phyloP scores from a whole-genome alignment of 495 filamentous ascomycete genomes.

The Paragyromitra xinjiangensis region DNA sequence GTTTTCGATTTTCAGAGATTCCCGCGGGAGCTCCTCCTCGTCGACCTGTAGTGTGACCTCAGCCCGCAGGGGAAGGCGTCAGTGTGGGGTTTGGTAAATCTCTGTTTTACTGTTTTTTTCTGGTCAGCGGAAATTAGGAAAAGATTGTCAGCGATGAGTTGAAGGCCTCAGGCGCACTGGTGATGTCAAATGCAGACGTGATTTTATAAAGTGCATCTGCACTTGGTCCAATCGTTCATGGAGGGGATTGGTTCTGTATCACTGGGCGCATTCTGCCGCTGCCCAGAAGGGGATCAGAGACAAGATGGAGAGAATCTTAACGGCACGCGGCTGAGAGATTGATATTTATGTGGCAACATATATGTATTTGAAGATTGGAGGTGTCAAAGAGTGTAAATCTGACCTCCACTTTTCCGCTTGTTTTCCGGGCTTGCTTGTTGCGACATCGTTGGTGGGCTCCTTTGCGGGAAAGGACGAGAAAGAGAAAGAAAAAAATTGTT shows the following conservation, averaged over 20 bases:
- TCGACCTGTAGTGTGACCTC: conserved; percentile 37
- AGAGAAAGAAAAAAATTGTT: conserved; percentile 47
- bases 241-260: neutral
- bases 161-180: neutral
- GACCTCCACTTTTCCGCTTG: conserved; percentile 35
- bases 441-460: conserved; percentile 34
- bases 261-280: neutral
- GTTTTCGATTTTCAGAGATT: conserved; percentile 5
- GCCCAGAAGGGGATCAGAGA: neutral
- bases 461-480: neutral
- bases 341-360: neutral
- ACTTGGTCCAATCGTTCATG: neutral
- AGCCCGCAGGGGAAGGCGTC: conserved; percentile 7
- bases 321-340: conserved; percentile 7
- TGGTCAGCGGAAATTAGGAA: neutral
- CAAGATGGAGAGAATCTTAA: conserved; percentile 2
- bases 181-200: neutral
- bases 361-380: conserved; percentile 20
- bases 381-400: neutral
- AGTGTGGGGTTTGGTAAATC: conserved; percentile 2
- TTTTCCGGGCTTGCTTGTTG: conserved; percentile 7
- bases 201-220: neutral
- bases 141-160: neutral
- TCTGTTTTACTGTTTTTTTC: conserved; percentile 1
- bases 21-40: conserved; percentile 42